phyloP scores from a whole-genome alignment of 257 asterid species.

The Solanum etuberosum region DNA sequence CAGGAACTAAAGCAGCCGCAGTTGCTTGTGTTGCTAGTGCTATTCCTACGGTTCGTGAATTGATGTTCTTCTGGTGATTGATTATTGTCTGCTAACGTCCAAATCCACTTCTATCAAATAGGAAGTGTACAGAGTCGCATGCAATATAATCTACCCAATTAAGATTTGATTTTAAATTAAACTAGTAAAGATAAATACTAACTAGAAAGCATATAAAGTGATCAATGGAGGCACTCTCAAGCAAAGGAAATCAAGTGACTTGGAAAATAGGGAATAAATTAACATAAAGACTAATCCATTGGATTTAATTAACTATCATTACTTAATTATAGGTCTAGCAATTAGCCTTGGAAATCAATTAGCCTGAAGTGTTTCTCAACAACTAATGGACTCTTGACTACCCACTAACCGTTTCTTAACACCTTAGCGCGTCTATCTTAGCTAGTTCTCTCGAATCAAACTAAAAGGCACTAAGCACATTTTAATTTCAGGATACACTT shows the following conservation, averaged over 20 bases:
- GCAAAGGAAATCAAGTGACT: background rate
- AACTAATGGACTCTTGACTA: background rate
- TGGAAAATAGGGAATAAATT: background rate
- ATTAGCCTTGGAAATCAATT: background rate
- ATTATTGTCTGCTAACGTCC: background rate
- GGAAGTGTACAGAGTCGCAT: background rate
- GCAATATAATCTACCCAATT: background rate
- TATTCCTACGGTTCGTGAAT: conserved; percentile 40
- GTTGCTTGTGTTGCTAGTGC: conserved; percentile 56
- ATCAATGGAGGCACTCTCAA: background rate
- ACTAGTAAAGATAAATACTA: background rate
- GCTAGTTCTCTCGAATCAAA: background rate
- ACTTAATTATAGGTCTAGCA: background rate
- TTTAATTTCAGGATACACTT: background rate
- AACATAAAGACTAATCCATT: background rate
- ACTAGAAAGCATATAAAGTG: background rate
- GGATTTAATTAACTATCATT: background rate
- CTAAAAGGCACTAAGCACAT: background rate
- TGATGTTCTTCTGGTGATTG: background rate
- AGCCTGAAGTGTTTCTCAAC: background rate
- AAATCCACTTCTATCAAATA: background rate
- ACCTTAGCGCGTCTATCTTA: background rate
- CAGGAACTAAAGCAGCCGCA: conserved; percentile 61
- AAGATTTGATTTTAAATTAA: background rate
- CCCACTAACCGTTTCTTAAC: background rate